phyloP scores from a whole-genome alignment of 208 protist genomes.

The Acanthamoeba castellanii region DNA sequence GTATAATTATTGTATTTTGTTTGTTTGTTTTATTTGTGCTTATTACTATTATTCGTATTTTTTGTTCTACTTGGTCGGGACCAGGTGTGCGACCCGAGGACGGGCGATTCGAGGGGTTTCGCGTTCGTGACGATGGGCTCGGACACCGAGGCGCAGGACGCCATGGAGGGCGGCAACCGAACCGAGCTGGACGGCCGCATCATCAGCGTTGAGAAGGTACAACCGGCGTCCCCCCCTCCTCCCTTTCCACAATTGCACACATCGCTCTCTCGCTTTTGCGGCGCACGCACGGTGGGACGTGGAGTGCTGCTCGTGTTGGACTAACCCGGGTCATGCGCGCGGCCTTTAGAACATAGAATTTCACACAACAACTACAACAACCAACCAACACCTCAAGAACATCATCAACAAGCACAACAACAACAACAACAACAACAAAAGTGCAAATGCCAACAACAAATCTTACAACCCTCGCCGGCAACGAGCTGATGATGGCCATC shows the following conservation, averaged over 20 bases:
- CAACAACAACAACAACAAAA: neutral
- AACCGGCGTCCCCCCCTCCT: neutral
- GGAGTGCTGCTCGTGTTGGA: neutral
- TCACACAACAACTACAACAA: neutral
- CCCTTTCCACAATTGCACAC: too few species aligned
- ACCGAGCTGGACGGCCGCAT: constrained; percentile 52
- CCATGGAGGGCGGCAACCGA: neutral
- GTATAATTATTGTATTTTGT: neutral
- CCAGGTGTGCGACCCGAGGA: constrained; percentile 47
- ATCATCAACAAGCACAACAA: neutral
- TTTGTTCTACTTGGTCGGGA: too few species aligned
- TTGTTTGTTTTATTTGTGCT: neutral
- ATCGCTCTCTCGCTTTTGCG: too few species aligned
- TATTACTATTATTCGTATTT: neutral
- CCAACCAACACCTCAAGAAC: constrained; percentile 17
- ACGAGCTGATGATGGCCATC: neutral
- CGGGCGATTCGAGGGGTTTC: constrained; percentile 21
- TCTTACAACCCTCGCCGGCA: neutral
- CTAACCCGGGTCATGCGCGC: neutral
- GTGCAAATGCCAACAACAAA: neutral
- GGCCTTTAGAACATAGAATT: neutral
- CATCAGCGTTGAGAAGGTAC: constrained; percentile 63
- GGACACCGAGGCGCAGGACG: neutral
- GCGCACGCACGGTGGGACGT: too few species aligned
- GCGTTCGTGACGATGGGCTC: constrained; percentile 66